Evolutionary conservation across 768 basidiomycete species (phyloP), one percentile per base, ranked within the genome.

Genomic region (Boletus rubroflammeus): DNA sequence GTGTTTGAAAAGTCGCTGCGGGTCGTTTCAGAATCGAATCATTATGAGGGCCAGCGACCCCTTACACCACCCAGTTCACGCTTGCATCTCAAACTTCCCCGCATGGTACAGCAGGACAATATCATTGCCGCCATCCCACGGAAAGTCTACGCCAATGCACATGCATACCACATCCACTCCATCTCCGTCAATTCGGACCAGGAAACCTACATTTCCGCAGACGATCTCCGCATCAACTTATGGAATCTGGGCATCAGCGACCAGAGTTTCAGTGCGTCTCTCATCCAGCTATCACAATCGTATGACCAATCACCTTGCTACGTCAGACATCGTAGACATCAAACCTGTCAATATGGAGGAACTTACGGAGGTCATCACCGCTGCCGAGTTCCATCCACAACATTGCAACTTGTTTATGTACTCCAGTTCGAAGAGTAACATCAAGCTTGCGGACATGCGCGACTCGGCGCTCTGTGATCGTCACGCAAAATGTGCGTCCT

Each of bases 331-430:
- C 67, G 95, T 99, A 59, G 97, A 99, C 73, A 98, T 99, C 83
- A 99, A 99, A 71, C 97, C 97, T 2, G 85, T 93, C 65, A 99
- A 99, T 73, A 99, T 99, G 97, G 97, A 99, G 70, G 97, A 99
- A 72, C 80, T 99, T 51, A 98, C 97, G 15, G 97, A 99, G 71
- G 97, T 99, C 69, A 98, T 99, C 72, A 99, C 97, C n/a, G 93
- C 96, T 11, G 93, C 97, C 45, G 97, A 99, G 74, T 98, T 99
- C 74, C 97, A 98, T 69, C 97, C 97, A 31, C 81, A 84, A 50
- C 91, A 96, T 59, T 98, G 97, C 85, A 98, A 98, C 72, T 78
- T 92, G 47, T 98, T 99, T 78, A 97, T 98, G 94, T 99, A 98
- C 72, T 98, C 96, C 58, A 95, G 93, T 75, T 98, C 97, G 55